Base-by-base conservation (phyloP, 2,329 filamentous ascomycete species). In the Diplodia corticola region DNA sequence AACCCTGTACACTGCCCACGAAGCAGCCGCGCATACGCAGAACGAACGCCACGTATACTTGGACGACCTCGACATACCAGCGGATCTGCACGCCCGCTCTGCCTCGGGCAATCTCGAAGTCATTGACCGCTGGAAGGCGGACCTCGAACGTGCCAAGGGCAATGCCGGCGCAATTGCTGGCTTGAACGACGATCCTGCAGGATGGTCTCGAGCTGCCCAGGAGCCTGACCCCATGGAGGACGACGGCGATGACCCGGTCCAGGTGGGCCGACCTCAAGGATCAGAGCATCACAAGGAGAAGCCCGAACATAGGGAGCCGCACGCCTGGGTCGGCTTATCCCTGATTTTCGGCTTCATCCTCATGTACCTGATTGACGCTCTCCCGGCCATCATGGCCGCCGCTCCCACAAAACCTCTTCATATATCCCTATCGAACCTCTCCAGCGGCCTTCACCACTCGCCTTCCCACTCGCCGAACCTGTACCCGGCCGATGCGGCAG, bases 311-410 rank as follows among this genome's bases (percentile, higher is more conserved):
- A 76, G 80, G 61, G 81, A 84, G n/a, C 87, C 87, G 2, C 88
- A 82, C 86, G 93, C 77, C 83, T 95, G 91, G 79, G 91, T 99
- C 67, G 95, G 95, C 5, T 84, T 98, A 64, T 92, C 93, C 1
- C 82, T 99, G 61, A 88, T 96, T 65, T 81, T 91, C 17, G 95
- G 95, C 13, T 99, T 98, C 78, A 88, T 97, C 66, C 85, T 97
- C 70, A 99, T 99, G 95, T 98, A 97, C 75, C 85, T 99, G 24
- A 90, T 99, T 73, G 94, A 99, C 78, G 72, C 78, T 65, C 68
- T 77, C 22, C 72, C 76, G 63, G 66, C 76, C 70, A 73, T 76
- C 10, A 67, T 78, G 9, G 68, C 73, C 3, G 72, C 73, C 48
- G 80, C 91, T 44, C 83, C 85, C 44, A 88, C 89, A 15, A 83